A percentile compares a stretch with the other conserved stretches of the same genome.
Conservation (phyloP, 352 stramenopile genomes). For the Sclerospora graminicola region DNA sequence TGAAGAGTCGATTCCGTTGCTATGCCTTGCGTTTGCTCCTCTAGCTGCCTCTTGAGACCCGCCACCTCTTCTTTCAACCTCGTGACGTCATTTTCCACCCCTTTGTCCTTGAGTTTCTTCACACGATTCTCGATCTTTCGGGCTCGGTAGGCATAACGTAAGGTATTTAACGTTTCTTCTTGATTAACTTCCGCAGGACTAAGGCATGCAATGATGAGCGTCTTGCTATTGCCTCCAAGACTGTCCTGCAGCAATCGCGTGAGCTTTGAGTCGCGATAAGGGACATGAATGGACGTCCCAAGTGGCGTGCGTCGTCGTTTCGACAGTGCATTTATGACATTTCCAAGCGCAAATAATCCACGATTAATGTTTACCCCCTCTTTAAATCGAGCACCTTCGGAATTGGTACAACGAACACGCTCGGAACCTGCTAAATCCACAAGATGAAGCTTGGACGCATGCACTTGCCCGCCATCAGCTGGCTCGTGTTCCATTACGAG, state of each 20-base stretch:
- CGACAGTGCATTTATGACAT: slow-evolving; percentile 91
- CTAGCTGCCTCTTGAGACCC: slow-evolving; percentile 47
- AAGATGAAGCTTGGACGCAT: slow-evolving; percentile 89
- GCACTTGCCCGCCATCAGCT: too few relatives aligned
- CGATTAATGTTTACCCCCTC: slow-evolving; percentile 94
- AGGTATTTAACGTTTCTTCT: slow-evolving; percentile 93
- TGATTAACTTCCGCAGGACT: slow-evolving; percentile 77
- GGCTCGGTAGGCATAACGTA: slow-evolving; percentile 91
- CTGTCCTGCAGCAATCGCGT: slow-evolving; percentile 85
- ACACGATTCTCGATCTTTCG: slow-evolving; percentile 98
- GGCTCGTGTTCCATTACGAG: slow-evolving; percentile 82
- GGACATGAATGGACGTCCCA: slow-evolving; percentile 38
- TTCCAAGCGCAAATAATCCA: slow-evolving; percentile 89
- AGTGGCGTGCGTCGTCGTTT: slow-evolving; percentile 56
- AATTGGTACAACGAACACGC: slow-evolving; percentile 82
- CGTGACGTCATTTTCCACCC: slow-evolving; percentile 65
- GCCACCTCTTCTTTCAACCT: slow-evolving; percentile 64
- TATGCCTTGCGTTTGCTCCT: slow-evolving; percentile 24
- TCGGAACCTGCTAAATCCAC: slow-evolving; percentile 95
- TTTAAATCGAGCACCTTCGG: slow-evolving; percentile 79
- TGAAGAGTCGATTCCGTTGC: too few relatives aligned
- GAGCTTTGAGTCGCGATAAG: slow-evolving; percentile 88
- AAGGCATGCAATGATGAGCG: slow-evolving; percentile 83
- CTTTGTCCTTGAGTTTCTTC: slow-evolving; percentile 94
- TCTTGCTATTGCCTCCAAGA: slow-evolving; percentile 87